phyloP scores from a whole-genome alignment of 371 early-diverging fungal species.

The Gilbertella persicaria region DNA sequence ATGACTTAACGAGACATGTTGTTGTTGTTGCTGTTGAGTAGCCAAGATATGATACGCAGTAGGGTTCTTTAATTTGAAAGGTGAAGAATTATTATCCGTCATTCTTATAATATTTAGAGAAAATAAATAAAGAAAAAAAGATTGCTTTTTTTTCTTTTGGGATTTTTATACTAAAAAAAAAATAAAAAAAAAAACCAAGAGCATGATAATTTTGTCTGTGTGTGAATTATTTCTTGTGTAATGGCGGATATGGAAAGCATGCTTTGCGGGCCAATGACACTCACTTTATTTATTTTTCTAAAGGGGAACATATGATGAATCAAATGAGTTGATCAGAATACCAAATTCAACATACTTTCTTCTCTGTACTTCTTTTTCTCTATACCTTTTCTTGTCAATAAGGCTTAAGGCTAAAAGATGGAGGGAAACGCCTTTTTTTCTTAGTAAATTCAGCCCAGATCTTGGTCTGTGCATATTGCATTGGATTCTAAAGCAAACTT shows the following conservation, averaged over 20 bases:
- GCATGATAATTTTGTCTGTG: no score
- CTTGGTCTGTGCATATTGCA: no score
- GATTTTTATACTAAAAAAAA: neutral
- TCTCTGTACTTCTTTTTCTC: neutral
- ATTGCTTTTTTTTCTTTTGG: neutral
- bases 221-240: no score
- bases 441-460: no score
- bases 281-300: neutral
- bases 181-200: constrained; percentile 3
- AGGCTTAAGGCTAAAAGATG: no score
- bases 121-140: constrained; percentile 2
- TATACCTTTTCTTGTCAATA: neutral
- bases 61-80: constrained; percentile 27
- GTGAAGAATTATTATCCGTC: constrained; percentile 5
- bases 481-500: no score
- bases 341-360: neutral
- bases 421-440: no score
- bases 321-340: constrained; percentile 7
- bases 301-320: constrained; percentile 13
- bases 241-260: neutral
- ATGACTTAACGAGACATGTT: neutral
- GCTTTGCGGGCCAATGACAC: constrained; percentile 1
- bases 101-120: neutral
- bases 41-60: constrained; percentile 32
- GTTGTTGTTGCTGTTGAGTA: constrained; percentile 12